phyloP scores from a whole-genome alignment of 2,329 filamentous ascomycete genomes.

The Neocatenulostroma microsporum region DNA sequence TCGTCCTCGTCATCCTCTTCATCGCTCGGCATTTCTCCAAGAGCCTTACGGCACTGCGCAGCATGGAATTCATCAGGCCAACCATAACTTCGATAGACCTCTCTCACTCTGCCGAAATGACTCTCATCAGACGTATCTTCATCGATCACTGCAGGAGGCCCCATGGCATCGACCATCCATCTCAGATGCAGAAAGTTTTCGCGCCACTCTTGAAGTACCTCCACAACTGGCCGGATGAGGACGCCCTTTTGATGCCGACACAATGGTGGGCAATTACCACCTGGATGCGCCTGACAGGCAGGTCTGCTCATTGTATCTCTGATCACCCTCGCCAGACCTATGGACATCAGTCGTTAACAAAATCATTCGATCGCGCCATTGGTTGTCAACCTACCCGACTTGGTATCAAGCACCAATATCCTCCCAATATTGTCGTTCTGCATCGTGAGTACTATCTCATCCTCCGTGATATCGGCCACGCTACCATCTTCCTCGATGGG shows the following conservation, averaged over 20 bases:
- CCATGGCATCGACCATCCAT: slow-evolving; percentile 1
- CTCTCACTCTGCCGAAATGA: neutral
- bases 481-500: slow-evolving; percentile 1
- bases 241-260: neutral
- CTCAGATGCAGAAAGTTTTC: neutral
- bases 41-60: no score
- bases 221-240: neutral
- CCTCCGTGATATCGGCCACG: neutral
- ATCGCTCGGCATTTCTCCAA: no score
- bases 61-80: neutral
- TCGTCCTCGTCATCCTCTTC: no score
- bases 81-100: neutral
- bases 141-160: neutral
- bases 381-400: neutral
- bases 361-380: neutral
- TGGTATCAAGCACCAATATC: slow-evolving; percentile 1
- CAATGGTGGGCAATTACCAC: neutral
- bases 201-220: slow-evolving; percentile 1
- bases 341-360: neutral
- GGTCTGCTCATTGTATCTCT: neutral
- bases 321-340: neutral
- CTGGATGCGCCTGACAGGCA: neutral
- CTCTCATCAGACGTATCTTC: neutral
- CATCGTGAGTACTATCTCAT: slow-evolving; percentile 1
- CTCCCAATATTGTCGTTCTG: neutral